Base-by-base conservation (phyloP, 208 protist species). In the Novymonas esmeraldas region DNA sequence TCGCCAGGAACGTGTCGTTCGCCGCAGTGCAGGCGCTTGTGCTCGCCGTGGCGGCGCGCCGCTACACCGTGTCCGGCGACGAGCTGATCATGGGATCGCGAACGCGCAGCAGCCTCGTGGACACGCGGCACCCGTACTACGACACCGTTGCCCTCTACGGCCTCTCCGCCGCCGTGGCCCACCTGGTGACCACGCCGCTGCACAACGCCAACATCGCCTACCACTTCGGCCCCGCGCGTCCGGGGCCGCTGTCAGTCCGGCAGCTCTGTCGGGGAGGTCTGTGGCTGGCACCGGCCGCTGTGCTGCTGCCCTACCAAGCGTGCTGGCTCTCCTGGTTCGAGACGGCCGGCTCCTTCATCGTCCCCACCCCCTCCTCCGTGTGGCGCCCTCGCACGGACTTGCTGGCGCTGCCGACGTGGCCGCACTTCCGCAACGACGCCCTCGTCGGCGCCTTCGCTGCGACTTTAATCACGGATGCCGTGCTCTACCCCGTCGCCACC, bases 251-350 rank as follows among this genome's bases (percentile, higher is more conserved):
- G 2, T 70, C 85, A 6, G 42, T 71, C 48, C 68, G 76, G 22
- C 52, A 58, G 26, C 70, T 93, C 4, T 70, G 80, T 36, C 45
- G 52, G 11, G 85, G 87, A 0, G 45, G 46, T 22, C 14, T 89
- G 2, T 54, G 66, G 4, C 56, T 92, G 16, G 46, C 76, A 1
- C 87, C 90, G 1, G 38, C 79, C 24, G 56, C 54, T 3, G 24
- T 87, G 22, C 28, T 92, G 51, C 54, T 93, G 26, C 87, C 90
- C 5, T 84, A 81, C 16, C 82, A 84, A 20, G 85, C 66, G 5
- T 86, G 58, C 46, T 95, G 87, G 82, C 61, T 93, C 31, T 65
- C 64, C 1, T 93, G 87, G 85, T 93, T 90, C 67, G 90, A 95
- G 62, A 92, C 85, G 0, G 54, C 70, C 0, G 83, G 84, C 16